A percentile compares a stretch with the other conserved stretches of the same genome.
Evolutionary conservation across 805 yeast species (phyloP).

Genomic region (Metschnikowia dekortorum): DNA sequence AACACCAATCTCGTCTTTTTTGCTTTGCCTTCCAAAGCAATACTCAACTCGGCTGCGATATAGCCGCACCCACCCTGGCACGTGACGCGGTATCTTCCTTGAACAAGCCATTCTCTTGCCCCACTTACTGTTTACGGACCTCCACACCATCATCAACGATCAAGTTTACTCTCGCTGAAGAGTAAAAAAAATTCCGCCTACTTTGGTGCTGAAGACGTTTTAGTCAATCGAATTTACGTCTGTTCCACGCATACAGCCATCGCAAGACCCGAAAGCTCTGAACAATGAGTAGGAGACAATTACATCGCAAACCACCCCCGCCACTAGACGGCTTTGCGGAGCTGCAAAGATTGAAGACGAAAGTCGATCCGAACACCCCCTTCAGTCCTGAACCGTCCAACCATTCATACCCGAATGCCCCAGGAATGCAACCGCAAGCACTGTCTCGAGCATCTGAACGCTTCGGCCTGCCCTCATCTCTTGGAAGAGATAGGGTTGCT

Average conservation of each 20-base stretch:
- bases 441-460: neutral
- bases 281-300: neutral
- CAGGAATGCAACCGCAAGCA: neutral
- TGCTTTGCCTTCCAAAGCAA: neutral
- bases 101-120: neutral
- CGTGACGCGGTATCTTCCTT: conserved; percentile 1
- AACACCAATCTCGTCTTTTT: neutral
- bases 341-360: neutral
- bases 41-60: neutral
- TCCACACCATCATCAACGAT: neutral
- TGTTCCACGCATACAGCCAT: neutral
- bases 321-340: neutral
- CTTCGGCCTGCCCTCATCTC: neutral
- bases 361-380: neutral
- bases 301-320: conserved; percentile 1
- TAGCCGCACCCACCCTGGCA: neutral
- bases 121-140: neutral
- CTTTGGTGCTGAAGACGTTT: neutral
- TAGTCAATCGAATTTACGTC: neutral
- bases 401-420: neutral
- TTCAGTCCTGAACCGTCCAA: neutral
- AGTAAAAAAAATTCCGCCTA: neutral
- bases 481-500: neutral
- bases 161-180: neutral
- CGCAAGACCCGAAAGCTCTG: neutral